These are phyloP conservation scores for Lophiostoma macrostomum DNA, from an alignment of 495 filamentous ascomycete species.

Conservation along the genomic window DNA sequence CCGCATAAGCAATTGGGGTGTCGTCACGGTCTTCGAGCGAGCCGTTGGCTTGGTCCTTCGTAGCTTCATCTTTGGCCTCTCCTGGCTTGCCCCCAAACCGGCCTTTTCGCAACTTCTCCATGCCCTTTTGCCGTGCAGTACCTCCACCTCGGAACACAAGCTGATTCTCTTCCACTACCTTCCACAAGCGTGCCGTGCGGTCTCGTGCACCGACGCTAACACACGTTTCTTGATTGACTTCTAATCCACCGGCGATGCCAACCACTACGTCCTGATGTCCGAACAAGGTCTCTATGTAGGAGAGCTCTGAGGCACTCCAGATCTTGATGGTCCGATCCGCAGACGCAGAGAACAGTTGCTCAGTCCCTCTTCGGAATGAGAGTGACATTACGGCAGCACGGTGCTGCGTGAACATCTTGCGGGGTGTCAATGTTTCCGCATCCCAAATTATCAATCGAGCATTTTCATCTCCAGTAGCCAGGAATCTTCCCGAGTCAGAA, in stretches of 20 bases:
- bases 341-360: conserved; percentile 85
- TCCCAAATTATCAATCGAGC: conserved; percentile 83
- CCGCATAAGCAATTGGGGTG: conserved; percentile 54
- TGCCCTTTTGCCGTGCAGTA: conserved; percentile 54
- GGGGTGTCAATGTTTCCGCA: conserved; percentile 67
- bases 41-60: conserved; percentile 4
- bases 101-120: conserved; percentile 28
- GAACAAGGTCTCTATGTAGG: conserved; percentile 93
- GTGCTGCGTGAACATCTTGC: conserved; percentile 87
- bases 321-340: conserved; percentile 87
- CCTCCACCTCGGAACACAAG: conserved; percentile 88
- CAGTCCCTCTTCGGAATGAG: conserved; percentile 77
- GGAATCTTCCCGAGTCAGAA: conserved; percentile 81
- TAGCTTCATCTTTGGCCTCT: conserved; percentile 23
- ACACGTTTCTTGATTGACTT: conserved; percentile 75
- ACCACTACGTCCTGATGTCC: conserved; percentile 91
- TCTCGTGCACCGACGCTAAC: conserved; percentile 87
- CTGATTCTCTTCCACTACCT: conserved; percentile 91
- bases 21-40: conserved; percentile 15
- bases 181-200: conserved; percentile 92
- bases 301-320: conserved; percentile 78
- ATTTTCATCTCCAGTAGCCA: conserved; percentile 86
- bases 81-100: conserved; percentile 12
- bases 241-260: conserved; percentile 63
- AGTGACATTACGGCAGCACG: conserved; percentile 81